These are phyloP conservation scores for Sicyos baderoa DNA, from an alignment of 306 rosid genomes.

Conservation along the genomic window DNA sequence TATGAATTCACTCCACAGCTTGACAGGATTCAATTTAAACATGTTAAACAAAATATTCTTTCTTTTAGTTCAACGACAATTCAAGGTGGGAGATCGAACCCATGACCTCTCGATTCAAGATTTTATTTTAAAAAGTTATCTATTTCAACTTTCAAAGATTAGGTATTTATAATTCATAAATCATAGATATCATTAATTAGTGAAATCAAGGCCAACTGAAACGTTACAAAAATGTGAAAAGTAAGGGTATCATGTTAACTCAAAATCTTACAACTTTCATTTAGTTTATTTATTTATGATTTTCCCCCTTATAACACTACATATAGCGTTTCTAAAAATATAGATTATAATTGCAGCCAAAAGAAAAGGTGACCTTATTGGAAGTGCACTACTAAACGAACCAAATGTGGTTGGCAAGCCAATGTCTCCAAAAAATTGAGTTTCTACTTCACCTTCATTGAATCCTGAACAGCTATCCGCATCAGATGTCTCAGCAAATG, in stretches of 20 bases:
- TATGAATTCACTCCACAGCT: not conserved
- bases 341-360: conserved; percentile 18
- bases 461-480: conserved; percentile 41
- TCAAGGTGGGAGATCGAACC: too few relatives aligned
- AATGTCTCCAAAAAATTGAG: conserved; percentile 45
- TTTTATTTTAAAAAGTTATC: too few relatives aligned
- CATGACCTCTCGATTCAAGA: too few relatives aligned
- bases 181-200: not conserved
- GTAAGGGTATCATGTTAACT: not conserved
- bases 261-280: not conserved
- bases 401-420: conserved; percentile 37
- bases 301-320: not conserved
- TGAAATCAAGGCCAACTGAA: not conserved
- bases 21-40: too few relatives aligned
- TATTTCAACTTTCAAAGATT: too few relatives aligned
- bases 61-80: too few relatives aligned
- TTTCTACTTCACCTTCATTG: conserved; percentile 76
- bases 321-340: not conserved
- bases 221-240: not conserved
- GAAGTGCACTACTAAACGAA: conserved; percentile 35
- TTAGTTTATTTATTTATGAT: not conserved
- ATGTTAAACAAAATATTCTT: too few relatives aligned
- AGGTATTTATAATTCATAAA: not conserved
- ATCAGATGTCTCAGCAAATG: conserved; percentile 65
- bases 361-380: conserved; percentile 40